phyloP scores from a whole-genome alignment of 495 filamentous ascomycete species.

The Podospora conica region DNA sequence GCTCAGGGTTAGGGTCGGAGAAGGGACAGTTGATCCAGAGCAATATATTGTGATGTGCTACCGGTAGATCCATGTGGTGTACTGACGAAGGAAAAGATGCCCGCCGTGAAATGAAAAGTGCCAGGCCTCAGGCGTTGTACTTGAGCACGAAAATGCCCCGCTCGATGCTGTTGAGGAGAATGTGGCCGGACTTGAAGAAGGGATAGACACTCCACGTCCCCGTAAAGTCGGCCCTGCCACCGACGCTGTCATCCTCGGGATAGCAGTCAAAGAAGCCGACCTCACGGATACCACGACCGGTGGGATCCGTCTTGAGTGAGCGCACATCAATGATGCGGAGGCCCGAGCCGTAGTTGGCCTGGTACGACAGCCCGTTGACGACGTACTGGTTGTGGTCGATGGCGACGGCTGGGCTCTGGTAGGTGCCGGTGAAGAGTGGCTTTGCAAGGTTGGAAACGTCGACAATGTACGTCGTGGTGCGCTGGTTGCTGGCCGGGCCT shows the following conservation, averaged over 20 bases:
- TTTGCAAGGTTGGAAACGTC: conserved; percentile 44
- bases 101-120: too few species aligned
- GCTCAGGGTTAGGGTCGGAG: too few species aligned
- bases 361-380: conserved; percentile 45
- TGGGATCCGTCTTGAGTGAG: conserved; percentile 45
- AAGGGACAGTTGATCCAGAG: too few species aligned
- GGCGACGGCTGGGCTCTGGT: conserved; percentile 38
- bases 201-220: conserved; percentile 55
- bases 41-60: too few species aligned
- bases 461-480: conserved; percentile 50
- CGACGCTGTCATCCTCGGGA: conserved; percentile 51
- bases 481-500: conserved; percentile 41
- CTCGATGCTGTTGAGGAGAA: conserved; percentile 57
- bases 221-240: conserved; percentile 48
- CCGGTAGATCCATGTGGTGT: too few species aligned
- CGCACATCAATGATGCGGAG: conserved; percentile 51
- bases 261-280: conserved; percentile 53
- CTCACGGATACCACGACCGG: conserved; percentile 45
- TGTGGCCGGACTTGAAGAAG: conserved; percentile 50
- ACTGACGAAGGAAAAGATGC: too few species aligned
- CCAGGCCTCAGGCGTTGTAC: conserved; percentile 17
- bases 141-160: conserved; percentile 50
- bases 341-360: conserved; percentile 54
- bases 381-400: conserved; percentile 61
- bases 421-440: conserved; percentile 50